Percentiles rank a stretch among this genome's conserved stretches.
Conservation (phyloP, 805 yeast species). For the Yarrowia yakushimensis region DNA sequence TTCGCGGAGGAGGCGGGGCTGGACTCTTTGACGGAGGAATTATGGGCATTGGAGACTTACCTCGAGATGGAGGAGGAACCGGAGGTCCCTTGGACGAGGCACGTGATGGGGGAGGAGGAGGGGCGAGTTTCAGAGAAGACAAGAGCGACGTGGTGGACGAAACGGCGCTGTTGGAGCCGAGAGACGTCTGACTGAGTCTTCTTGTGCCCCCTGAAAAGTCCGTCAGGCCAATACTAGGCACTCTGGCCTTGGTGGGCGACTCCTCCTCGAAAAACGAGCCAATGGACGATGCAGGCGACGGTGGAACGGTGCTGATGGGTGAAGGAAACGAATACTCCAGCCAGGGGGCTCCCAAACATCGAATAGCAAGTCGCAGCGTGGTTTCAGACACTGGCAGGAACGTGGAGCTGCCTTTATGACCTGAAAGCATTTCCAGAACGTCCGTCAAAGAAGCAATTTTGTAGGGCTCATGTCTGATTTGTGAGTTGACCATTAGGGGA, state of each 20-base stretch:
- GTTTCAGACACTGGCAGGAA: slow-evolving; percentile 29
- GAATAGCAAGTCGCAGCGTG: slow-evolving; percentile 32
- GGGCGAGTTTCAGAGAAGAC: slow-evolving; percentile 1
- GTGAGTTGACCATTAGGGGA: slow-evolving; percentile 67
- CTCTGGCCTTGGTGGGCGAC: not conserved
- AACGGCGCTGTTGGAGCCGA: not conserved
- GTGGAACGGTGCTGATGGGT: slow-evolving; percentile 4
- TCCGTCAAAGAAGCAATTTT: slow-evolving; percentile 53
- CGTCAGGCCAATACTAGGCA: not conserved
- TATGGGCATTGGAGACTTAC: not conserved
- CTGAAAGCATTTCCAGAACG: slow-evolving; percentile 47
- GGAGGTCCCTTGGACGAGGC: slow-evolving; percentile 4
- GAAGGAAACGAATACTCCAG: slow-evolving; percentile 28
- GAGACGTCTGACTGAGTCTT: slow-evolving; percentile 5
- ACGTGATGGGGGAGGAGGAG: slow-evolving; percentile 21
- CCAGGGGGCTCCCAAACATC: slow-evolving; percentile 34
- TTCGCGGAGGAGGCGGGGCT: slow-evolving; percentile 6
- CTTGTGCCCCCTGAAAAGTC: not conserved
- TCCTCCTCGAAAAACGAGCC: slow-evolving; percentile 1
- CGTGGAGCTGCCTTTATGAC: slow-evolving; percentile 24
- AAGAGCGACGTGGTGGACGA: not conserved
- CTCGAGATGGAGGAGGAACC: not conserved
- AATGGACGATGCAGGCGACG: not conserved
- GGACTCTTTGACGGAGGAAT: not conserved
- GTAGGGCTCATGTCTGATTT: slow-evolving; percentile 54